These are phyloP conservation scores for Thalia dealbata DNA, from an alignment of 176 grass and related monocot genomes.

Conservation along the genomic window DNA sequence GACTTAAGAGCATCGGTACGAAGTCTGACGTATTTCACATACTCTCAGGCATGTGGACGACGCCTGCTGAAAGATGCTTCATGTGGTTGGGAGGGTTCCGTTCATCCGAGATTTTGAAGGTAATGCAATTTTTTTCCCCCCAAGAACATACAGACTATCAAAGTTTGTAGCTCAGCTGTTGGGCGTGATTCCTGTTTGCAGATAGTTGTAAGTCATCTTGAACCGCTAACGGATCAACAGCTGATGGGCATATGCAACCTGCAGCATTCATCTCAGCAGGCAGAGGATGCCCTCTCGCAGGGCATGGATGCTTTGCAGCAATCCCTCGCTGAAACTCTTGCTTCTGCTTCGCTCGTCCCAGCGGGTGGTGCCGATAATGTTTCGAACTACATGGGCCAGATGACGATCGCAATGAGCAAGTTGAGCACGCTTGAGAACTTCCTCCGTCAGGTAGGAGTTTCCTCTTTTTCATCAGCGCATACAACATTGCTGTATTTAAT, in stretches of 20 bases:
- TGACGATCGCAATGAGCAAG: slow-evolving; percentile 87
- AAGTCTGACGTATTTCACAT: slow-evolving; percentile 77
- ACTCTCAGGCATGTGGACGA: slow-evolving; percentile 85
- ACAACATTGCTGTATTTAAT: too few species aligned
- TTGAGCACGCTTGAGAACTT: slow-evolving; percentile 78
- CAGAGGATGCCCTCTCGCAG: slow-evolving; percentile 87
- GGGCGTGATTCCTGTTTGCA: neutral
- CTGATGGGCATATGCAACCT: slow-evolving; percentile 79
- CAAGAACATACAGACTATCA: neutral
- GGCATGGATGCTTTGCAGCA: slow-evolving; percentile 93
- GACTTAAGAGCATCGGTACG: slow-evolving; percentile 48
- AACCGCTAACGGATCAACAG: slow-evolving; percentile 70
- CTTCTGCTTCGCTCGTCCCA: slow-evolving; percentile 19
- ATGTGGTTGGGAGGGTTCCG: slow-evolving; percentile 95
- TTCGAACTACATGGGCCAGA: slow-evolving; percentile 89
- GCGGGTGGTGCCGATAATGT: slow-evolving; percentile 29
- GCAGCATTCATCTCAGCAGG: slow-evolving; percentile 78
- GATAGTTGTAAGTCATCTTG: slow-evolving; percentile 51
- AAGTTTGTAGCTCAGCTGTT: neutral
- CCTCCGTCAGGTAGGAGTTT: slow-evolving; percentile 80
- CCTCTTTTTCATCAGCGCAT: too few species aligned
- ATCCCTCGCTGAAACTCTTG: slow-evolving; percentile 47
- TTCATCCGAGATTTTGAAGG: slow-evolving; percentile 76
- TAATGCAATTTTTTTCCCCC: neutral
- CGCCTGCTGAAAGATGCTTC: slow-evolving; percentile 82